phyloP scores from a whole-genome alignment of 179 eudicot species.

The Drosera spatulata region DNA sequence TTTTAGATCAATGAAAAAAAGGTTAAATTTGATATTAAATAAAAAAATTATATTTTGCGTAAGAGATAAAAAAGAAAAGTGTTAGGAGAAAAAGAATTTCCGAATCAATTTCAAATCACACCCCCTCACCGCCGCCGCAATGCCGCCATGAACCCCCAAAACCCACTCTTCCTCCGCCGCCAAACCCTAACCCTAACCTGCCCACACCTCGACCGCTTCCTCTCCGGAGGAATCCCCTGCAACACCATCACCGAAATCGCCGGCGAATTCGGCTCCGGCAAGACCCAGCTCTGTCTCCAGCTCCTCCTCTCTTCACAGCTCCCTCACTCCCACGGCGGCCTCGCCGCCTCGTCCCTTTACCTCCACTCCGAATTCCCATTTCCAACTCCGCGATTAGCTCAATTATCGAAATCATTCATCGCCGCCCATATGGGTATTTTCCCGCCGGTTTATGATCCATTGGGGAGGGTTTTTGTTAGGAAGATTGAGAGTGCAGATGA shows the following conservation, averaged over 20 bases:
- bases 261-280: constrained; percentile 75
- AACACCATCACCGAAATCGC: constrained; percentile 66
- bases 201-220: constrained; percentile 49
- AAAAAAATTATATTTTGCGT: too few relatives aligned
- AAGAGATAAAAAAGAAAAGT: too few relatives aligned
- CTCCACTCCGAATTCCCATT: constrained; percentile 77
- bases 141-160: constrained; percentile 36
- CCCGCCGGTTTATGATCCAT: constrained; percentile 23
- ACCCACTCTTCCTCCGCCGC: constrained; percentile 14
- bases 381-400: constrained; percentile 69
- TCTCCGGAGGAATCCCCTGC: constrained; percentile 75
- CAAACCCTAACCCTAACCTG: constrained; percentile 31
- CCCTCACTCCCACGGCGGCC: constrained; percentile 51
- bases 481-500: constrained; percentile 45
- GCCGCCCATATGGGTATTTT: constrained; percentile 12
- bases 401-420: constrained; percentile 33
- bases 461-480: constrained; percentile 30
- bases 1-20: too few relatives aligned
- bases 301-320: constrained; percentile 76
- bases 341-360: constrained; percentile 49
- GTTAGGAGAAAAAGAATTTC: too few relatives aligned
- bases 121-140: too few relatives aligned
- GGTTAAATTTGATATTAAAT: too few relatives aligned
- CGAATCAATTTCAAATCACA: too few relatives aligned
- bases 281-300: constrained; percentile 80